These are phyloP conservation scores for Crucibulum laeve DNA, from an alignment of 768 basidiomycete genomes.

Conservation along the genomic window DNA sequence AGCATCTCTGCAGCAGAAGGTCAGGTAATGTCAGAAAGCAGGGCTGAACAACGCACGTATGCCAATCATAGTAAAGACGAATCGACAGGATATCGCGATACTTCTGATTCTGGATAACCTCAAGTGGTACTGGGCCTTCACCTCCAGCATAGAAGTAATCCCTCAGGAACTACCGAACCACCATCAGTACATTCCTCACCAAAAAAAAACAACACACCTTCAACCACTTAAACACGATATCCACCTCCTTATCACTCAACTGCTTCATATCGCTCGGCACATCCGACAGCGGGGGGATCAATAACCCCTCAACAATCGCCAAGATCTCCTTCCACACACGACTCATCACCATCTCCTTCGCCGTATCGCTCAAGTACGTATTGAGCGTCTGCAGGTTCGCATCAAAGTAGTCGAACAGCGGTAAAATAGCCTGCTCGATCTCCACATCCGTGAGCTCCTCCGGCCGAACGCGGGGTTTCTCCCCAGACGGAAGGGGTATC, in stretches of 20 bases:
- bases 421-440: conserved; percentile 87
- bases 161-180: conserved; percentile 65
- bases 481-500: conserved; percentile 66
- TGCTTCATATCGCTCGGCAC: conserved; percentile 86
- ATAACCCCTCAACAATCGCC: conserved; percentile 75
- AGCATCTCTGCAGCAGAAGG: conserved; percentile 48
- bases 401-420: conserved; percentile 95
- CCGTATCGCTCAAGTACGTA: conserved; percentile 76
- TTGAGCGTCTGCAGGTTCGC: conserved; percentile 89
- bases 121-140: conserved; percentile 85
- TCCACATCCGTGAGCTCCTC: conserved; percentile 89
- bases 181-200: conserved; percentile 4
- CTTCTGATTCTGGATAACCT: conserved; percentile 87
- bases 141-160: conserved; percentile 96
- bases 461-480: conserved; percentile 74
- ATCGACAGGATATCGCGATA: conserved; percentile 90
- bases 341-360: conserved; percentile 90
- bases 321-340: conserved; percentile 96
- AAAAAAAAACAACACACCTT: conserved; percentile 49
- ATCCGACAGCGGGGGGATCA: conserved; percentile 89
- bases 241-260: conserved; percentile 92
- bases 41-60: conserved; percentile 52
- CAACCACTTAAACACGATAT: conserved; percentile 98
- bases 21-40: conserved; percentile 7
- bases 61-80: conserved; percentile 95